Evolutionary conservation across 176 grass and related monocot species (phyloP).

Genomic region (Avena eriantha): DNA sequence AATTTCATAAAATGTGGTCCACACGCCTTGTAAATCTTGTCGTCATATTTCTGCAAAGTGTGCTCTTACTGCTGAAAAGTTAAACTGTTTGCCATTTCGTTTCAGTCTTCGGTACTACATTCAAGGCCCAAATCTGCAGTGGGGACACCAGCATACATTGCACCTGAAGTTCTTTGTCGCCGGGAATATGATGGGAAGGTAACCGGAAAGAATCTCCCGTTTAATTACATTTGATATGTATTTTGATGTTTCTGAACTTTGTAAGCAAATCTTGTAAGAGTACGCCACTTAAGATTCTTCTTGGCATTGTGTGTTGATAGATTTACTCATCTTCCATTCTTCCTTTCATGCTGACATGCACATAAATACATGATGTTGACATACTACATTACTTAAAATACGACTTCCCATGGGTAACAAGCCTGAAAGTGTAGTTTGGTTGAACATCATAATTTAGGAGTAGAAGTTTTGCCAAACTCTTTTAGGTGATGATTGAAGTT

Average conservation of each 20-base stretch:
- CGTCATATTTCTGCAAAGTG: background rate
- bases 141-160: conserved; percentile 83
- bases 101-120: conserved; percentile 76
- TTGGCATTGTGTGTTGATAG: background rate
- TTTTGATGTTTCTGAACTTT: conserved; percentile 27
- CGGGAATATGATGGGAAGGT: conserved; percentile 85
- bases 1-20: background rate
- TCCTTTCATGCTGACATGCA: conserved; percentile 27
- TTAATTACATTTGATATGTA: conserved; percentile 7
- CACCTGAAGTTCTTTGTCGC: conserved; percentile 71
- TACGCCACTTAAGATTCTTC: background rate
- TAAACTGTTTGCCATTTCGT: conserved; percentile 35
- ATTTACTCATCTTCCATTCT: background rate
- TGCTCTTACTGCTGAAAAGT: background rate
- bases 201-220: conserved; percentile 31
- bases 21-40: conserved; percentile 17
- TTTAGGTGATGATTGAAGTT: conserved; percentile 26
- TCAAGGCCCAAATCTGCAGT: conserved; percentile 92
- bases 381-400: background rate
- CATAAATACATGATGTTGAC: conserved; percentile 16
- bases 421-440: background rate
- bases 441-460: conserved; percentile 3
- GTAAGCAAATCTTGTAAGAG: conserved; percentile 3
- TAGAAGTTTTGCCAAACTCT: conserved; percentile 23
- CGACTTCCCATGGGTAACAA: background rate